Evolutionary conservation across 2,329 filamentous ascomycete species (phyloP).

Genomic region (Cladosporium velox): DNA sequence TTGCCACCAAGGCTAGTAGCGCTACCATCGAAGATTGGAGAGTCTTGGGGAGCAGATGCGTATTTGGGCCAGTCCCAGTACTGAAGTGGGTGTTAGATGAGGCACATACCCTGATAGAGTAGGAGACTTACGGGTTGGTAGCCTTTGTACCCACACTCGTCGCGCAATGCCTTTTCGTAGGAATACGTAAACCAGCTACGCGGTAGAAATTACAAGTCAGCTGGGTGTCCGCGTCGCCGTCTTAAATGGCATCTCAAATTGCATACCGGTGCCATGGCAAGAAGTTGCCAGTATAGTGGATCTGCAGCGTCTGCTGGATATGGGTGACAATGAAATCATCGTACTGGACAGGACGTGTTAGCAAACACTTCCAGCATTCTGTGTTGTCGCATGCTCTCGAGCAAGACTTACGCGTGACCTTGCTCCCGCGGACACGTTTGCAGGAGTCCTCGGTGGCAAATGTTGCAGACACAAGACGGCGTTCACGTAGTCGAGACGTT

Average conservation of each 20-base stretch:
- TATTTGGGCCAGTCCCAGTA: conserved; percentile 55
- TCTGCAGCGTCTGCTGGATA: conserved; percentile 32
- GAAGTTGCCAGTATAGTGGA: conserved; percentile 38
- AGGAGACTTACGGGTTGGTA: conserved; percentile 36
- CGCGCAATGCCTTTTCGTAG: conserved; percentile 46
- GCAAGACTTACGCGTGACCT: conserved; percentile 11
- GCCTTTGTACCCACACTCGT: conserved; percentile 48
- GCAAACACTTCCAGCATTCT: background rate
- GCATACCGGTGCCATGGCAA: conserved; percentile 44
- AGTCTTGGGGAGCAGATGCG: conserved; percentile 46
- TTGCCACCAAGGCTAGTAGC: conserved; percentile 43
- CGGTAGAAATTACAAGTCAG: background rate
- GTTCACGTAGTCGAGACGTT: conserved; percentile 23
- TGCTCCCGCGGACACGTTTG: conserved; percentile 10
- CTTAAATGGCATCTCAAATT: no score
- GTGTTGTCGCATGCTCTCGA: background rate
- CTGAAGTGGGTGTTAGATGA: conserved; percentile 26
- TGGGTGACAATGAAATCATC: conserved; percentile 36
- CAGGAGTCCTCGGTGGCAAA: conserved; percentile 12
- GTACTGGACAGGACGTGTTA: conserved; percentile 12
- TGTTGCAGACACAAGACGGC: conserved; percentile 27
- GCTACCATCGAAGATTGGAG: conserved; percentile 59
- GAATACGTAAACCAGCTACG: conserved; percentile 44
- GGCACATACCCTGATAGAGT: no score
- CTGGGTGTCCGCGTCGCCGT: no score